Conservation (phyloP, 257 asterid genomes). For the Thymus quinquecostatus region DNA sequence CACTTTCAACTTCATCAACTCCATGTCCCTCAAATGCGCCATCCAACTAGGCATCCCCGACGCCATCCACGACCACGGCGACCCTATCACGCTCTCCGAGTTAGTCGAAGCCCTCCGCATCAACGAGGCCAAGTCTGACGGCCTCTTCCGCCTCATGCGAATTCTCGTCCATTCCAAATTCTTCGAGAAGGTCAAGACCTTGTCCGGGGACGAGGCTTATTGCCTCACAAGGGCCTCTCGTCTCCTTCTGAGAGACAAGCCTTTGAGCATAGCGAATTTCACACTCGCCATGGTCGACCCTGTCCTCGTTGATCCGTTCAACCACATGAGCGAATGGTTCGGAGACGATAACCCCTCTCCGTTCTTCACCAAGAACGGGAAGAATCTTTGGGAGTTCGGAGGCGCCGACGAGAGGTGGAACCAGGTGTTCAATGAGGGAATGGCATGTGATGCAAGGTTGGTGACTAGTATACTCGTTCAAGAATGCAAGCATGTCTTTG, state of each 20-base stretch:
- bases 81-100: slow-evolving; percentile 20
- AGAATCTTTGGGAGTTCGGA: background rate
- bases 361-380: slow-evolving; percentile 13
- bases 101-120: slow-evolving; percentile 11
- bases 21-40: slow-evolving; percentile 28
- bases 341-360: background rate
- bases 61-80: slow-evolving; percentile 19
- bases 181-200: background rate
- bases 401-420: background rate
- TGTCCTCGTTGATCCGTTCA: background rate
- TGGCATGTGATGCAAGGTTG: slow-evolving; percentile 23
- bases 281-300: background rate
- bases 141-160: background rate
- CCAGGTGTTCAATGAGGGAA: slow-evolving; percentile 5
- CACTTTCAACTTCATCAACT: slow-evolving; percentile 9
- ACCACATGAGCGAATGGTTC: slow-evolving; percentile 14
- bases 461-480: background rate
- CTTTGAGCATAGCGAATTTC: background rate
- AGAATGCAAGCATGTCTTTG: slow-evolving; percentile 11
- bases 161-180: slow-evolving; percentile 23
- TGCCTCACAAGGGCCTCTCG: slow-evolving; percentile 13
- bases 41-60: slow-evolving; percentile 29
- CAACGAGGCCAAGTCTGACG: background rate
- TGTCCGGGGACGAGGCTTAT: background rate
- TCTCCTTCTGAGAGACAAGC: slow-evolving; percentile 6